These are phyloP conservation scores for Pythium sp. DNA, from an alignment of 352 stramenopile species.

Conservation along the genomic window DNA sequence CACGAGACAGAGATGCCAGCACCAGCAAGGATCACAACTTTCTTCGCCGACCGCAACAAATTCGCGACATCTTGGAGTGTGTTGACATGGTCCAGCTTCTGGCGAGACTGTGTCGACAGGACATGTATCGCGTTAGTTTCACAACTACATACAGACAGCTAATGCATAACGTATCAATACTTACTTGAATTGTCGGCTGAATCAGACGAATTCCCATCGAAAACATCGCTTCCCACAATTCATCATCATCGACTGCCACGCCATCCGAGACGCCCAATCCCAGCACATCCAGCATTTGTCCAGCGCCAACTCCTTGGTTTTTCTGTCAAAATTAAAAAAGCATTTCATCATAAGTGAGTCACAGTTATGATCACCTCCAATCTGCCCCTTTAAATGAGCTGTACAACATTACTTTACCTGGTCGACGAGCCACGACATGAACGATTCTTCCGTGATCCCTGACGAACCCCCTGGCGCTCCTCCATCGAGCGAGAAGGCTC, in stretches of 20 bases:
- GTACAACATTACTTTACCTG: conserved; percentile 20
- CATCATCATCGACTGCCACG: conserved; percentile 72
- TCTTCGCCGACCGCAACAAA: conserved; percentile 70
- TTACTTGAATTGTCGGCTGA: conserved; percentile 55
- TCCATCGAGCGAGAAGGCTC: not conserved
- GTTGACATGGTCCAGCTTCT: conserved; percentile 54
- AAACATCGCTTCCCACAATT: conserved; percentile 83
- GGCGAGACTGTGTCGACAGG: conserved; percentile 26
- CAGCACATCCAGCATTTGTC: conserved; percentile 77
- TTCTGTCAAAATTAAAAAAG: conserved; percentile 31
- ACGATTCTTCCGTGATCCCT: conserved; percentile 71
- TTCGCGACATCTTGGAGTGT: conserved; percentile 75
- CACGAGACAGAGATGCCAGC: conserved; percentile 96
- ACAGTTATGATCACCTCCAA: not conserved
- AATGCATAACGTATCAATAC: conserved; percentile 2
- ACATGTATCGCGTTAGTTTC: not conserved
- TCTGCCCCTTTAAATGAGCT: not conserved
- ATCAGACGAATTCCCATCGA: conserved; percentile 84
- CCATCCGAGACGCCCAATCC: conserved; percentile 77
- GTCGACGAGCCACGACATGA: conserved; percentile 74
- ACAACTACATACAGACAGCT: not conserved
- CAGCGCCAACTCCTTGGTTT: conserved; percentile 48
- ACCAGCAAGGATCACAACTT: conserved; percentile 92
- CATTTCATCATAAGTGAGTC: not conserved
- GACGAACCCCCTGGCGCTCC: conserved; percentile 22